These are phyloP conservation scores for Sporothrix variecibatus DNA, from an alignment of 2,329 filamentous ascomycete genomes.

Conservation along the genomic window DNA sequence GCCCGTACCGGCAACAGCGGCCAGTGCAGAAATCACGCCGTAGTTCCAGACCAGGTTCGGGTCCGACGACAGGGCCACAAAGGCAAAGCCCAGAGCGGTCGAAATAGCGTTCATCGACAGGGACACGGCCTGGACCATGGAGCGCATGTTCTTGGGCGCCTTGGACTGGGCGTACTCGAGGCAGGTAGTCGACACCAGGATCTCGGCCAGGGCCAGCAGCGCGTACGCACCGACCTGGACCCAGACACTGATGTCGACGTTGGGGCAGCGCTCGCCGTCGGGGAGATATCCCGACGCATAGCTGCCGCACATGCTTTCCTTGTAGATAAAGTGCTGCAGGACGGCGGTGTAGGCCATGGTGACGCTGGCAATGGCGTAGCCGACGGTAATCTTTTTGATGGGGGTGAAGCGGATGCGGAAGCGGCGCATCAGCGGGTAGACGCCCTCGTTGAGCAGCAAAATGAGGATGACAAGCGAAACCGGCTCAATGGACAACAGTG, in stretches of 20 bases:
- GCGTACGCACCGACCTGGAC: conserved; percentile 55
- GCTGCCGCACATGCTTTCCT: conserved; percentile 60
- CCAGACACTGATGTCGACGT: conserved; percentile 67
- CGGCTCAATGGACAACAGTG: conserved; percentile 75
- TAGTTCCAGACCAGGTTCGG: conserved; percentile 75
- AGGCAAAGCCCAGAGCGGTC: conserved; percentile 69
- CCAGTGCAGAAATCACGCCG: conserved; percentile 60
- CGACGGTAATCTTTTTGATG: conserved; percentile 72
- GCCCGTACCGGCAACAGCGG: conserved; percentile 60
- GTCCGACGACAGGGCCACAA: conserved; percentile 62
- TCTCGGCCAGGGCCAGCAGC: conserved; percentile 54
- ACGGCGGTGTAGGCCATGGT: conserved; percentile 62
- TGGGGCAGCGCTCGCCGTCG: conserved; percentile 50
- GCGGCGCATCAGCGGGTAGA: conserved; percentile 70
- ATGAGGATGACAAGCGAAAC: conserved; percentile 76
- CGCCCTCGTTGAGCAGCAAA: conserved; percentile 65
- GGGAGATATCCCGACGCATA: conserved; percentile 42
- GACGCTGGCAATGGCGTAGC: conserved; percentile 65
- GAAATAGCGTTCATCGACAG: conserved; percentile 72
- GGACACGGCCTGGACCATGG: conserved; percentile 69
- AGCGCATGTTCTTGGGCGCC: conserved; percentile 78
- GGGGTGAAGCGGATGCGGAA: conserved; percentile 68
- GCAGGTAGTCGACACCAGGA: conserved; percentile 59
- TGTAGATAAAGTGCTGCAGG: conserved; percentile 65
- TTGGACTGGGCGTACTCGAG: conserved; percentile 80